Conservation (phyloP, 805 yeast species). For the Suhomyces prunicola region DNA sequence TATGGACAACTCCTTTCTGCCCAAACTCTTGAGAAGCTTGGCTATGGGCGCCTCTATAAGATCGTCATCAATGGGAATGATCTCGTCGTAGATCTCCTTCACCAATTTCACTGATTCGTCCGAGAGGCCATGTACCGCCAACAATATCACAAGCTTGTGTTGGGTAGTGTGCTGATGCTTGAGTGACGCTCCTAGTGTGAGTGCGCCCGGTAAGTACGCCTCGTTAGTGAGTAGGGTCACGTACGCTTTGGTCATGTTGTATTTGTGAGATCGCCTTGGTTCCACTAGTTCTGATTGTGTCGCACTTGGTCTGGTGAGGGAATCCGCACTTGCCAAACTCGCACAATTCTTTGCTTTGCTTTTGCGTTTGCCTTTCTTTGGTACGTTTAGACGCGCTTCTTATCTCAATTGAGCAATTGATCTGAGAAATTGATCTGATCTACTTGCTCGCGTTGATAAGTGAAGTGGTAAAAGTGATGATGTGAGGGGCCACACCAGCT, state of each 20-base stretch:
- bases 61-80: conserved; percentile 20
- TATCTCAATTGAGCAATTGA: neutral
- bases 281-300: neutral
- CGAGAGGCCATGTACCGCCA: conserved; percentile 13
- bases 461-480: neutral
- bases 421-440: too few species aligned
- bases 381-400: neutral
- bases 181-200: conserved; percentile 27
- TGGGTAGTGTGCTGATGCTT: conserved; percentile 13
- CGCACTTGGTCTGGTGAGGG: neutral
- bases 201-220: conserved; percentile 35
- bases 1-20: conserved; percentile 23
- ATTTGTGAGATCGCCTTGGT: neutral
- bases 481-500: neutral
- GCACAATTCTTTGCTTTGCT: neutral
- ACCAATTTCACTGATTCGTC: conserved; percentile 19
- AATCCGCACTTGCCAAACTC: neutral
- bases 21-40: conserved; percentile 20
- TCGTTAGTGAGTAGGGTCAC: conserved; percentile 32
- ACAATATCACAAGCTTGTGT: conserved; percentile 18
- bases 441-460: neutral
- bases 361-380: neutral
- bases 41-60: conserved; percentile 16
- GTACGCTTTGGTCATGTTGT: conserved; percentile 12
- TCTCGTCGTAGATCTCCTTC: conserved; percentile 20